These are phyloP conservation scores for Auricularia heimuer DNA, from an alignment of 768 basidiomycete species.

Conservation along the genomic window DNA sequence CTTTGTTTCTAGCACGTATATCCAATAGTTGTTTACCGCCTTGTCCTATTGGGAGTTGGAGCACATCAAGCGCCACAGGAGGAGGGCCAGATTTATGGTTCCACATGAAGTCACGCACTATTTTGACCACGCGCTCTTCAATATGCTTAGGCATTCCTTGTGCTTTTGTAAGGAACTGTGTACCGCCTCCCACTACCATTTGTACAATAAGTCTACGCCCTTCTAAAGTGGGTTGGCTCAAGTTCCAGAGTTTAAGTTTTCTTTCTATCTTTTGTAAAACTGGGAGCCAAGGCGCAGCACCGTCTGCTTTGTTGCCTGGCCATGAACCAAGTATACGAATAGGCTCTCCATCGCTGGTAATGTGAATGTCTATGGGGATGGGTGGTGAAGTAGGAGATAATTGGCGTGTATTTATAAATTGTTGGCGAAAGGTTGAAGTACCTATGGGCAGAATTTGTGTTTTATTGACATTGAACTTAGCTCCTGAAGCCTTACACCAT, in stretches of 20 bases:
- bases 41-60: not conserved
- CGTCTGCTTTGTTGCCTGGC: not conserved
- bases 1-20: not conserved
- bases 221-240: not conserved
- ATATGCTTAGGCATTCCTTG: not conserved
- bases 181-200: not conserved
- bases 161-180: not conserved
- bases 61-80: not conserved
- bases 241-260: constrained; percentile 11
- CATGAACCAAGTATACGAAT: not conserved
- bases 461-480: constrained; percentile 33
- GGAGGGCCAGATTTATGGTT: not conserved
- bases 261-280: not conserved
- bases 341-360: not conserved
- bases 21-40: not conserved
- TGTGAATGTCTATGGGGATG: not conserved
- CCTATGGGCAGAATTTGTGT: constrained; percentile 28
- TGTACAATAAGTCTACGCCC: not conserved
- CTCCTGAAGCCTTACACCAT: constrained; percentile 33
- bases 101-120: not conserved
- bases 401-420: not conserved
- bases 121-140: not conserved
- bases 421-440: not conserved
- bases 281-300: not conserved
- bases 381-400: not conserved